Base-by-base conservation (phyloP, 805 yeast genomes). In the Ogataea dorogensis region DNA sequence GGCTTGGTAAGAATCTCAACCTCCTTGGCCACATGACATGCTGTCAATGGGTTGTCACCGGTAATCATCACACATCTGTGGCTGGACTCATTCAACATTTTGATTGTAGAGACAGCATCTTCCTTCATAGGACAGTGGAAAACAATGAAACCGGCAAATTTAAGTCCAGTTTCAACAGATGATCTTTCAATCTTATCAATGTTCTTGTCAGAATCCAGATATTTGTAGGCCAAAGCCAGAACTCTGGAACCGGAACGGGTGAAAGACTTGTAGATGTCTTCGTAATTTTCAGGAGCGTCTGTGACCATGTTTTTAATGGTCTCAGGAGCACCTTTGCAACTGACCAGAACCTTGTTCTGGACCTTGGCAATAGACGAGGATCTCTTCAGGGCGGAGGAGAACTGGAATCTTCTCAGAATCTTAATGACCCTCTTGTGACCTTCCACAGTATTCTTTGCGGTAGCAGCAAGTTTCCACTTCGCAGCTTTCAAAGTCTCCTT, bases 241-340 rank as follows among this genome's bases (percentile, higher is more conserved):
- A 93, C 98, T 68, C 98, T 87, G 33, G 95, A 86, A 51, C 98
- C 98, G 30, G 94, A 71, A 66, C 96, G 84, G 13, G 98, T 93
- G 58, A 85, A 93, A 9, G 87, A 79, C 63, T 89, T 89, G 66
- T 77, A 93, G 22, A 81, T 77, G 16, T 78, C 85, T 59, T 91
- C 97, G 57, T 91, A 93, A 50, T 78, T 71, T 19, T 65, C 75
- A 14, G 98, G 97, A 39, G 84, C 77, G 29, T 67, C 68, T 28
- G 61, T 51, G 44, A 93, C 65, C 86, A 93, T 86, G 40, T 69
- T 72, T 58, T 81, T 79, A 51, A 93, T 79, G 13, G 97, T 93
- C 65, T 93, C 98, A 4, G 98, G 98, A 1, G 98, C 98, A 71
- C 98, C 98, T 65, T 93, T 93, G 28, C 81, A 95, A 47, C 95